These are phyloP conservation scores for Fusarium metavorans DNA, from an alignment of 2,329 filamentous ascomycete species.

Conservation along the genomic window DNA sequence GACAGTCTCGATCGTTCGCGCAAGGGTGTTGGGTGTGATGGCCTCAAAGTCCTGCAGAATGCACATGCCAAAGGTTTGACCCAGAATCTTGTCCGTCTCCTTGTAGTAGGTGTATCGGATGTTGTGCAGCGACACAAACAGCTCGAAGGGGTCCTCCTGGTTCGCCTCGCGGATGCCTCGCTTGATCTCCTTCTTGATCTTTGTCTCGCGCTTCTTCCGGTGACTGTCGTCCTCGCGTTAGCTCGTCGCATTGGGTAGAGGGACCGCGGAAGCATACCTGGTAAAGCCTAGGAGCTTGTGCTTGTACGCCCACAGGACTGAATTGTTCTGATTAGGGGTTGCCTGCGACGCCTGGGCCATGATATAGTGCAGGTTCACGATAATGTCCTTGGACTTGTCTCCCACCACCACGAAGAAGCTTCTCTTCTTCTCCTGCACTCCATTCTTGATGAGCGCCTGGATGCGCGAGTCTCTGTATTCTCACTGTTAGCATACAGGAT, in stretches of 20 bases:
- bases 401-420: slow-evolving; percentile 98
- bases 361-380: slow-evolving; percentile 93
- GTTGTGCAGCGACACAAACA: slow-evolving; percentile 95
- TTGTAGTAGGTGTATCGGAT: slow-evolving; percentile 99
- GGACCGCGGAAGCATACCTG: slow-evolving; percentile 58
- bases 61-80: slow-evolving; percentile 98
- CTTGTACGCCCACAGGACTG: slow-evolving; percentile 98
- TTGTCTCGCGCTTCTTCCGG: slow-evolving; percentile 96
- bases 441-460: slow-evolving; percentile 90
- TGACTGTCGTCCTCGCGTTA: slow-evolving; percentile 67
- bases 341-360: slow-evolving; percentile 74
- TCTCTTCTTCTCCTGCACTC: slow-evolving; percentile 93
- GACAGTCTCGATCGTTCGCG: slow-evolving; percentile 95
- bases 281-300: slow-evolving; percentile 96
- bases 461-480: slow-evolving; percentile 83
- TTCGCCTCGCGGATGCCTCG: slow-evolving; percentile 93
- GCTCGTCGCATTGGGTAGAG: slow-evolving; percentile 18
- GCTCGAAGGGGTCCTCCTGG: slow-evolving; percentile 93
- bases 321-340: slow-evolving; percentile 91
- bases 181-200: slow-evolving; percentile 99
- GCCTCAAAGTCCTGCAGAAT: slow-evolving; percentile 98
- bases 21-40: slow-evolving; percentile 95
- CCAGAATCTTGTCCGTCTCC: slow-evolving; percentile 98
- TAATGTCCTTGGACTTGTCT: slow-evolving; percentile 92
- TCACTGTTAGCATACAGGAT: slow-evolving; percentile 9